These are phyloP conservation scores for carrot (Daucus carota) DNA, from an alignment of 129 eudicot genomes.

Conservation along the genomic window DNA sequence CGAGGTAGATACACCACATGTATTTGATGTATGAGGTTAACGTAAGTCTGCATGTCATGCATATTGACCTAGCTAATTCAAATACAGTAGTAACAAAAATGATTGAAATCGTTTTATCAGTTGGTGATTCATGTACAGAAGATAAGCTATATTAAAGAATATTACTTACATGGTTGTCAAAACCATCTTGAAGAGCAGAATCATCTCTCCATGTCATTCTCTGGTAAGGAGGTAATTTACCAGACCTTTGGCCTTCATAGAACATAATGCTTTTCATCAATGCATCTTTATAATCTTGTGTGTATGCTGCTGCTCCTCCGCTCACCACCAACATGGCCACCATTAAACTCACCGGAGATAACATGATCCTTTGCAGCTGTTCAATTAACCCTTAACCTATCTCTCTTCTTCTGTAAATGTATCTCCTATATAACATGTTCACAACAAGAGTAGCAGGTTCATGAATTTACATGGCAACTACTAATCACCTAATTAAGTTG, in stretches of 20 bases:
- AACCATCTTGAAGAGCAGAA: conserved; percentile 31
- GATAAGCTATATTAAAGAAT: background rate
- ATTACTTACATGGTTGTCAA: conserved; percentile 25
- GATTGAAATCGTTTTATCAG: no score
- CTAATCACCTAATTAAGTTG: no score
- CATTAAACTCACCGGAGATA: conserved; percentile 5
- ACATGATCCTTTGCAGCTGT: background rate
- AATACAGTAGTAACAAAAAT: no score
- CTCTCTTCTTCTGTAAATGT: no score
- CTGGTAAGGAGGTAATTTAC: conserved; percentile 28
- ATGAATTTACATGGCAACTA: no score
- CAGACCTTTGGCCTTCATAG: conserved; percentile 49
- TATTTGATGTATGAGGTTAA: background rate
- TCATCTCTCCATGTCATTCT: conserved; percentile 37
- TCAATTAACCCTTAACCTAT: no score
- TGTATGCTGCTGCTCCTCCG: background rate
- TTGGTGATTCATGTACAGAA: no score
- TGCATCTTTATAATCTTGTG: conserved; percentile 28
- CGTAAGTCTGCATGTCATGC: background rate
- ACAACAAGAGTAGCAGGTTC: no score
- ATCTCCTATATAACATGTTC: no score
- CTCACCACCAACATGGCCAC: background rate
- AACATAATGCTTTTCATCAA: conserved; percentile 30
- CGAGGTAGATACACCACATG: background rate
- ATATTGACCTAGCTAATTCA: background rate